Evolutionary conservation across 768 basidiomycete genomes (phyloP), one percentile per base, ranked within the genome.

Genomic region (Trametes cinnabarina): DNA sequence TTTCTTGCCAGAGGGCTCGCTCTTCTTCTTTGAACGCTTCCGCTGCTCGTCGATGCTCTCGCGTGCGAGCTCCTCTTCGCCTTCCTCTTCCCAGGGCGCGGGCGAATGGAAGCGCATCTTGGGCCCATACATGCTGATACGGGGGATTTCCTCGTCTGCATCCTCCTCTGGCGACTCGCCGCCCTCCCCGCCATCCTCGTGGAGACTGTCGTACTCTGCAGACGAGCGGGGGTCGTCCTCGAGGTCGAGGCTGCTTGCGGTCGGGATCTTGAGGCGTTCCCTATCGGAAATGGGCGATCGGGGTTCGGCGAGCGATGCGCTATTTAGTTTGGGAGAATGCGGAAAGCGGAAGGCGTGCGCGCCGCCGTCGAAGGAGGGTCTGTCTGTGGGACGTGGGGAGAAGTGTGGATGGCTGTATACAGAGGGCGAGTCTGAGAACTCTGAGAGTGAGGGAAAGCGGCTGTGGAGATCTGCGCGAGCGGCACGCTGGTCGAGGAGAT

Each of bases 81-180:
- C 28, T 76, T 75, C 78, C 14, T 79, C 82, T 72, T 92, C 90
- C 90, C 90, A 93, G 39, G 90, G 90, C 17, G 90, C 87, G 23
- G 81, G 86, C 60, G 87, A 88, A 71, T 90, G 88, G 67, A 90
- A 84, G 49, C 85, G 84, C 80, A 92, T 88, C 71, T 84, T 90
- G 28, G 90, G 90, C n/a, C 91, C 91, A 32, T 87, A 82, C 47
- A 86, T 73, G 65, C 87, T 90, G 71, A 91, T 82, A 51, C 85
- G 79, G 57, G 78, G 70, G 2, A 77, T 72, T 35, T 75, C 65
- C 9, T 77, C 77, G 35, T 80, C 75, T n/a, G n/a, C 37, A 49
- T 75, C 76, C 40, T 75, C 75, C 46, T 74, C 72, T 1, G 57
- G 23, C 12, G 67, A 55, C 14, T 32, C 30, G 30, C 30, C 30